A percentile compares a stretch with the other conserved stretches of the same genome.
Evolutionary conservation across 345 rosid genomes (phyloP).

Genomic region (Euphorbia tirucalli): DNA sequence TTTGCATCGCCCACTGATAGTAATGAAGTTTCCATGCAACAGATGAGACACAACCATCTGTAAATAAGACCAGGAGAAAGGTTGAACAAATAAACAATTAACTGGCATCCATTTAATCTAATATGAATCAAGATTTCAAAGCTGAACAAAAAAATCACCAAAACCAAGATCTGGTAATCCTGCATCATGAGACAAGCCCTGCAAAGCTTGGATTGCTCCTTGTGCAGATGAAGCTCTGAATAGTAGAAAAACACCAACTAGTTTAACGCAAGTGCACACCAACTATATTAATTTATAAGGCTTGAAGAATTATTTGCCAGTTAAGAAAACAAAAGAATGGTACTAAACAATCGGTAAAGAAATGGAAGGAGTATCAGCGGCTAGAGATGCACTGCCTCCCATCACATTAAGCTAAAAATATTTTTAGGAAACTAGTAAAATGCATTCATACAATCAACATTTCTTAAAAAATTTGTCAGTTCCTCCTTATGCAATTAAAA

Average conservation of each 20-base stretch:
- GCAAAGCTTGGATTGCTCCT: slow-evolving; percentile 71
- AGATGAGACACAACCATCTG: slow-evolving; percentile 54
- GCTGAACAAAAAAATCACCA: slow-evolving; percentile 43
- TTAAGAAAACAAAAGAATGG: background rate
- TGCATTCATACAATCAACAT: background rate
- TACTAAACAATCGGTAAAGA: background rate
- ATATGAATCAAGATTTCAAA: background rate
- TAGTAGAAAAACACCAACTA: background rate
- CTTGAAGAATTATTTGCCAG: background rate
- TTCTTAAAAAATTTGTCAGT: background rate
- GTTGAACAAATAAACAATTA: background rate
- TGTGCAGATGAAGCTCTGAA: slow-evolving; percentile 88
- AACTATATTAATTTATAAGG: background rate
- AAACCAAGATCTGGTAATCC: slow-evolving; percentile 60
- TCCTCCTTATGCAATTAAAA: background rate
- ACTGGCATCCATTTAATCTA: background rate
- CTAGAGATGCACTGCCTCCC: background rate
- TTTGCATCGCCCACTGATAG: slow-evolving; percentile 98
- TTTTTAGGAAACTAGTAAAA: background rate
- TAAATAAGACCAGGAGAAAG: slow-evolving; percentile 10
- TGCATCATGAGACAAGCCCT: slow-evolving; percentile 64
- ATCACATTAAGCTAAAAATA: background rate
- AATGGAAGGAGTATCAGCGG: background rate
- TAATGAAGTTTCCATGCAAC: slow-evolving; percentile 91
- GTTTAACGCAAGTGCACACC: slow-evolving; percentile 2